Percentiles rank a stretch among this genome's conserved stretches.
Evolutionary conservation across 345 rosid species (phyloP).

Genomic region (Pseudoturritis turrita): DNA sequence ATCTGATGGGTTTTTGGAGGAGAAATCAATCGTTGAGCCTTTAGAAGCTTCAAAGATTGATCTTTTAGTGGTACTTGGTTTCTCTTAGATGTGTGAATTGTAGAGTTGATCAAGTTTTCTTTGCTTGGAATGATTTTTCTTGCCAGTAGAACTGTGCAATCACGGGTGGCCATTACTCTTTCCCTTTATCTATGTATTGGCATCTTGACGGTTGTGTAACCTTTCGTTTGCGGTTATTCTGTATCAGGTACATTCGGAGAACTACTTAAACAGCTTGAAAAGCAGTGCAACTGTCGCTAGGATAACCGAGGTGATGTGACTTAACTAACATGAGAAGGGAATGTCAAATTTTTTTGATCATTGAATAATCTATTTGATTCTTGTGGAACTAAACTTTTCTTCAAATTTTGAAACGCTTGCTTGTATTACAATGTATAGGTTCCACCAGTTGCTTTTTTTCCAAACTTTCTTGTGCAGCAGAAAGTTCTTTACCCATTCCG

Average conservation of each 20-base stretch:
- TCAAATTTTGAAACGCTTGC: background rate
- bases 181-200: background rate
- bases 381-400: background rate
- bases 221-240: background rate
- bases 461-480: slow-evolving; percentile 73
- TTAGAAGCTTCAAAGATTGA: slow-evolving; percentile 71
- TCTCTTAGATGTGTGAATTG: background rate
- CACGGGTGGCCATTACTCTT: background rate
- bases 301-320: slow-evolving; percentile 61
- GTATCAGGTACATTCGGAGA: slow-evolving; percentile 71
- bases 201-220: background rate
- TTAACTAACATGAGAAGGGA: background rate
- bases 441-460: slow-evolving; percentile 78
- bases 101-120: background rate
- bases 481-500: slow-evolving; percentile 80
- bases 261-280: slow-evolving; percentile 74
- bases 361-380: background rate
- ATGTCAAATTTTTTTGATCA: background rate
- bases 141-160: background rate
- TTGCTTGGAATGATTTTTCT: background rate
- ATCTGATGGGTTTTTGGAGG: slow-evolving; percentile 51
- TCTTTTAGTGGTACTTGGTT: slow-evolving; percentile 71
- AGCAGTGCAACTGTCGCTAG: slow-evolving; percentile 67
- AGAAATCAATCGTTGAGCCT: slow-evolving; percentile 64
- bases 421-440: slow-evolving; percentile 41